Evolutionary conservation across 805 yeast species (phyloP), one percentile per base, ranked within the genome.

Genomic region (Candida orba): DNA sequence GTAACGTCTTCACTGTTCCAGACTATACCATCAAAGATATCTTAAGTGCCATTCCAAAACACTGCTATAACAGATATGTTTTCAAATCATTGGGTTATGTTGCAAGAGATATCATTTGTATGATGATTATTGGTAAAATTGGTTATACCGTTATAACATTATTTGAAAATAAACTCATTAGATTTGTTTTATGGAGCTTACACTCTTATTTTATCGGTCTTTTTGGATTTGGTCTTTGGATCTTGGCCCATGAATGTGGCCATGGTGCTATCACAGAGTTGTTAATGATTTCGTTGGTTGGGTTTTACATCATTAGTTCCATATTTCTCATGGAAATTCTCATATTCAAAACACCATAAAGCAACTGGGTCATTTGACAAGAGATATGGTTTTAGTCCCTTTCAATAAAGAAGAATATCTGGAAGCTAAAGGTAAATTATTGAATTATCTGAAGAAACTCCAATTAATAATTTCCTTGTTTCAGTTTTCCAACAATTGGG

Each of bases 211-310:
- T 58, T 46, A 62, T 67, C 50, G 75, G 80, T 43, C 63, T 75
- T 45, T 69, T 75, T 50, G 77, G 78, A 6, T 71, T 75, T 44
- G 83, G 84, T 36, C 59, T 76, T 41, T 78, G 82, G 83, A 74
- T 78, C 48, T 60, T 78, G 57, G 81, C 80, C 38, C 82, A 76
- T 57, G 81, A 76, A 62, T 78, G 83, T 66, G 82, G 83, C 35
- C 84, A 78, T 58, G 73, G 72, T 41, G 82, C 82, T 17, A 77
- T 52, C 74, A 74, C 53, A 68, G 65, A 45, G 59, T 58, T 53
- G 67, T 78, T 41, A 78, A 78, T 53, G 81, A 77, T 57, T 57
- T 69, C 24, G 71, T 75, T 45, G 84, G 84, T 42, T 78, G 82
- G 83, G 69, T 74, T 25, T 59, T 78, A 39, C 83, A 78, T 57